A percentile compares a stretch with the other conserved stretches of the same genome.
These are phyloP conservation scores for Rhizopogon vulgaris DNA, from an alignment of 768 basidiomycete species.

Conservation along the genomic window DNA sequence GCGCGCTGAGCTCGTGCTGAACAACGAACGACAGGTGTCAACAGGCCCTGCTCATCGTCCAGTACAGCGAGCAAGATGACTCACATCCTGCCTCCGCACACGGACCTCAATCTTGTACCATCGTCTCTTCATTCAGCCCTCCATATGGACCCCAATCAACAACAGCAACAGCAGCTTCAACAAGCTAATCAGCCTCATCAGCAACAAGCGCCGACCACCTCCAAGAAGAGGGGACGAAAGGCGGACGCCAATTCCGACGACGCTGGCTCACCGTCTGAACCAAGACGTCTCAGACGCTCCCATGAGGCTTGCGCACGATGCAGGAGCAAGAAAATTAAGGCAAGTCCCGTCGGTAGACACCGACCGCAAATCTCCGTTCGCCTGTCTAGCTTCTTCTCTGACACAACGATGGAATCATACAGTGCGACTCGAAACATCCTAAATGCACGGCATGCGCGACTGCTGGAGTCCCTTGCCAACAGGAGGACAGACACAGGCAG, in stretches of 20 bases:
- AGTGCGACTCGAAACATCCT: constrained; percentile 92
- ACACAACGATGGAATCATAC: constrained; percentile 22
- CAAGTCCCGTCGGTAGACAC: constrained; percentile 59
- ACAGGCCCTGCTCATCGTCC: constrained; percentile 1
- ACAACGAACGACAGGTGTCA: constrained; percentile 8
- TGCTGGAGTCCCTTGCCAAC: constrained; percentile 74
- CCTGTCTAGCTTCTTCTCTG: constrained; percentile 30
- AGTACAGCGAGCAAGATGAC: constrained; percentile 29
- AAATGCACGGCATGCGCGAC: constrained; percentile 81
- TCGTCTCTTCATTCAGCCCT: constrained; percentile 56
- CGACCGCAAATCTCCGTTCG: constrained; percentile 79
- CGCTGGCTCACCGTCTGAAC: constrained; percentile 54
- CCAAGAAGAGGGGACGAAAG: constrained; percentile 56
- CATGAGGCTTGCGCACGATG: constrained; percentile 91
- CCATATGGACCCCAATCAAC: constrained; percentile 64
- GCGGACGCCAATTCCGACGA: constrained; percentile 51
- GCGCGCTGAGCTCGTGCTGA: constrained; percentile 16
- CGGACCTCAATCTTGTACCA: constrained; percentile 35
- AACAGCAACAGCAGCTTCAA: constrained; percentile 40
- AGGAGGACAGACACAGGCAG: constrained; percentile 85
- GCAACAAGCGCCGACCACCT: constrained; percentile 29
- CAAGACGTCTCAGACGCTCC: constrained; percentile 76
- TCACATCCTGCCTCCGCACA: constrained; percentile 42
- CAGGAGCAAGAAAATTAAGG: constrained; percentile 97
- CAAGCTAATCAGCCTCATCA: constrained; percentile 30